phyloP scores from a whole-genome alignment of 1,139 yeast genomes.

The Yamadazyma epiphylla region DNA sequence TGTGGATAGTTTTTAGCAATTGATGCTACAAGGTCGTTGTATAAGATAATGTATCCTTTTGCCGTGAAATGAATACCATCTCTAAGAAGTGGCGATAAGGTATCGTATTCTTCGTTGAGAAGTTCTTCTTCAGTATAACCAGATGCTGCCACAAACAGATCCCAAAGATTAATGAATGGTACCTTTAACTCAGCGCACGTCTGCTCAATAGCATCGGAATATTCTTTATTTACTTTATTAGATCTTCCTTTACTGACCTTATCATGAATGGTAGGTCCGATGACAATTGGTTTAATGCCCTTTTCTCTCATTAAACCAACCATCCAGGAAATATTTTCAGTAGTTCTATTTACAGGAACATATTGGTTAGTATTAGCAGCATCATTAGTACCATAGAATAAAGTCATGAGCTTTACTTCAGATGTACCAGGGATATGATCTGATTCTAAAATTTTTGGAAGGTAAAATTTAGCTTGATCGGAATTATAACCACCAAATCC shows the following conservation, averaged over 20 bases:
- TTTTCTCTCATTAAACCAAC: slow-evolving; percentile 31
- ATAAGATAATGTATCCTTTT: slow-evolving; percentile 54
- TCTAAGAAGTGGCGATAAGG: slow-evolving; percentile 16
- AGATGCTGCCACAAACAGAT: slow-evolving; percentile 9
- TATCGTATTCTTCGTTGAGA: slow-evolving; percentile 12
- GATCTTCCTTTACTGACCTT: too few relatives aligned
- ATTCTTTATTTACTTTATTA: slow-evolving; percentile 32
- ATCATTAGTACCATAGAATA: slow-evolving; percentile 81
- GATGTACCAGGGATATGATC: slow-evolving; percentile 30
- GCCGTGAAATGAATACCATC: slow-evolving; percentile 75
- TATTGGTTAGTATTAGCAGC: slow-evolving; percentile 47
- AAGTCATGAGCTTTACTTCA: slow-evolving; percentile 39
- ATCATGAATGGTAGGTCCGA: slow-evolving; percentile 66
- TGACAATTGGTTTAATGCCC: slow-evolving; percentile 48
- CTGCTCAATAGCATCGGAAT: slow-evolving; percentile 45
- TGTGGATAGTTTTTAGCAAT: slow-evolving; percentile 48
- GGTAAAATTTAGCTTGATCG: slow-evolving; percentile 42
- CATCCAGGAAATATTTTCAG: slow-evolving; percentile 42
- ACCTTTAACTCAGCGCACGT: slow-evolving; percentile 44
- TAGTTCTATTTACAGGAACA: slow-evolving; percentile 48
- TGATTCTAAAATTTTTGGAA: slow-evolving; percentile 43
- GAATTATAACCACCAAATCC: slow-evolving; percentile 66
- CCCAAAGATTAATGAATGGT: slow-evolving; percentile 54
- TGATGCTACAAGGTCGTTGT: slow-evolving; percentile 31
- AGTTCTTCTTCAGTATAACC: slow-evolving; percentile 14